phyloP scores from a whole-genome alignment of 768 basidiomycete species.

The Leccinum olivaceopallidum region DNA sequence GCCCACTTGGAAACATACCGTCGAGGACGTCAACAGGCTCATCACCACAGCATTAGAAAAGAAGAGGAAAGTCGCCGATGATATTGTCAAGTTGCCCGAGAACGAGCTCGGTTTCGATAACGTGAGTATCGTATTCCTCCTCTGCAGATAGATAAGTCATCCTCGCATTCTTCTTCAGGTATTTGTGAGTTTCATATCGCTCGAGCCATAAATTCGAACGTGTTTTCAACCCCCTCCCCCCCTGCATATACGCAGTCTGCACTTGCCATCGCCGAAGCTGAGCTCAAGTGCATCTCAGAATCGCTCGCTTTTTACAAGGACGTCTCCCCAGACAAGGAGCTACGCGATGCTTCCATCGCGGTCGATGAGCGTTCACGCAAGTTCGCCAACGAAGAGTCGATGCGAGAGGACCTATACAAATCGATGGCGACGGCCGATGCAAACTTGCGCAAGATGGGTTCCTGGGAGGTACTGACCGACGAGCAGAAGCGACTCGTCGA shows the following conservation, averaged over 20 bases:
- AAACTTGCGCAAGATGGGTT: constrained; percentile 62
- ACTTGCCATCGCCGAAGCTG: constrained; percentile 61
- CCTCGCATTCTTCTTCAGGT: constrained; percentile 44
- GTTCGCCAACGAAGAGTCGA: constrained; percentile 72
- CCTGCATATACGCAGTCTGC: constrained; percentile 40
- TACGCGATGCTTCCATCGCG: constrained; percentile 80
- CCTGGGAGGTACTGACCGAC: constrained; percentile 57
- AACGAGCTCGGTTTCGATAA: constrained; percentile 66
- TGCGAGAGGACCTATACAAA: constrained; percentile 79
- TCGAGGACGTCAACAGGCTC: constrained; percentile 56
- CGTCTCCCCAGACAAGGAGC: constrained; percentile 68
- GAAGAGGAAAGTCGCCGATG: constrained; percentile 56
- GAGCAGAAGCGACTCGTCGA: constrained; percentile 82
- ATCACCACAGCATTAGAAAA: constrained; percentile 59
- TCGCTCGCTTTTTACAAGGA: constrained; percentile 81
- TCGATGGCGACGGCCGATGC: constrained; percentile 70
- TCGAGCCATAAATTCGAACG: background rate
- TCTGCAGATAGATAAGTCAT: background rate
- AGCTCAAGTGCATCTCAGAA: constrained; percentile 50
- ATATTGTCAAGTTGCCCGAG: constrained; percentile 55
- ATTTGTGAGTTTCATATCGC: constrained; percentile 53
- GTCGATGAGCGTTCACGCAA: constrained; percentile 72
- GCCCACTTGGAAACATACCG: constrained; percentile 65
- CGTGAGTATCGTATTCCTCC: constrained; percentile 39
- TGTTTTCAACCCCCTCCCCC: constrained; percentile 14